Percentiles rank a stretch among this genome's conserved stretches.
Conservation (phyloP, 345 rosid species). For the Arabidopsis arenosa region DNA sequence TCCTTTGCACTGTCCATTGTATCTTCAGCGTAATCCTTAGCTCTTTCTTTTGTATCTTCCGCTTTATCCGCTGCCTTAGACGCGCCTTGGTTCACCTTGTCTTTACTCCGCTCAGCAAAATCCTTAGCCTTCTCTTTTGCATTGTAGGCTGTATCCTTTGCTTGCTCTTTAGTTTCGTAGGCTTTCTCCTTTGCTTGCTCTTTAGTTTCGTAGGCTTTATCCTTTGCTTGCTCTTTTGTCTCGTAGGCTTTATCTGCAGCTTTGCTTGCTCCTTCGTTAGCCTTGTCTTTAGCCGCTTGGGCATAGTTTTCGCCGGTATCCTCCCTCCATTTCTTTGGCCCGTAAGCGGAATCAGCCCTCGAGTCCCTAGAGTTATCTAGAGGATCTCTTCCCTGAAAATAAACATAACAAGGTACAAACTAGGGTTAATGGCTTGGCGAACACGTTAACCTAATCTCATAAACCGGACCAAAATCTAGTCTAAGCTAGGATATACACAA, state of each 20-base stretch:
- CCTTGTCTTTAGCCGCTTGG: slow-evolving; percentile 34
- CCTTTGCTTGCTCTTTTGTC: slow-evolving; percentile 36
- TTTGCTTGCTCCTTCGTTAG: slow-evolving; percentile 37
- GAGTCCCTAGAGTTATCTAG: slow-evolving; percentile 31
- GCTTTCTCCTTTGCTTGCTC: slow-evolving; percentile 41
- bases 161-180: slow-evolving; percentile 38
- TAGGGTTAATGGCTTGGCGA: not conserved
- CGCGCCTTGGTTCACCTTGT: slow-evolving; percentile 35
- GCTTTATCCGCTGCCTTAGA: slow-evolving; percentile 39
- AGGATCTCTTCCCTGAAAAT: slow-evolving; percentile 35
- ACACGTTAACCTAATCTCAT: slow-evolving; percentile 13
- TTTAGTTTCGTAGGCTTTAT: slow-evolving; percentile 38
- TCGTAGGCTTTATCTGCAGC: slow-evolving; percentile 39
- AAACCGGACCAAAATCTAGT: not conserved
- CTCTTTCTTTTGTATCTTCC: slow-evolving; percentile 34
- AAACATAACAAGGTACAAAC: not conserved
- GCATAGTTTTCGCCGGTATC: slow-evolving; percentile 27
- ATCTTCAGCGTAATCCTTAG: slow-evolving; percentile 38
- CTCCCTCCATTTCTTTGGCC: slow-evolving; percentile 40
- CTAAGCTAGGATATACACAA: not conserved
- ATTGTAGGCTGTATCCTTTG: slow-evolving; percentile 37
- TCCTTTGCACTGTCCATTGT: slow-evolving; percentile 37
- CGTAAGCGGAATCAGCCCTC: slow-evolving; percentile 32
- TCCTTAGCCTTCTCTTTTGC: slow-evolving; percentile 42
- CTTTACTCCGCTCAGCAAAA: slow-evolving; percentile 31